A percentile compares a stretch with the other conserved stretches of the same genome.
Evolutionary conservation across 352 stramenopile genomes (phyloP).

Genomic region (Aphanomyces invadans): DNA sequence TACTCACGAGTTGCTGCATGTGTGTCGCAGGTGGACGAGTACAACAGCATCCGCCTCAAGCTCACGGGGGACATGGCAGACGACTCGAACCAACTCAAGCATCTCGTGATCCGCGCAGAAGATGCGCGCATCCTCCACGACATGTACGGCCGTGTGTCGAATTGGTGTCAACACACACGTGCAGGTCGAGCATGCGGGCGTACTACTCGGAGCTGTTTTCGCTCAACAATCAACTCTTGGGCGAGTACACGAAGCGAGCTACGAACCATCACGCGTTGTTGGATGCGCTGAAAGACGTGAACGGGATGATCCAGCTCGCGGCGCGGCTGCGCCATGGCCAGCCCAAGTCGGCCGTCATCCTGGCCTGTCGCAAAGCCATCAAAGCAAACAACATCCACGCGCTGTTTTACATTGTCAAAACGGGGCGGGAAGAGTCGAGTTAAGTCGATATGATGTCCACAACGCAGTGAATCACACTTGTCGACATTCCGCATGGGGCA

Average conservation of each 20-base stretch:
- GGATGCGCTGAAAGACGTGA: conserved; percentile 88
- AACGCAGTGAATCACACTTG: neutral
- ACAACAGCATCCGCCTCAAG: conserved; percentile 82
- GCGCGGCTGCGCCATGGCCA: conserved; percentile 79
- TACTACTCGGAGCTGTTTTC: conserved; percentile 88
- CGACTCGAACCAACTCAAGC: conserved; percentile 87
- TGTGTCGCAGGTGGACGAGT: conserved; percentile 81
- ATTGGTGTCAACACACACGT: neutral
- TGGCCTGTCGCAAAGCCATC: conserved; percentile 79
- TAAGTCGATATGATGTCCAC: neutral
- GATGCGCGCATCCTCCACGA: conserved; percentile 89
- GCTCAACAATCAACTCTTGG: conserved; percentile 86
- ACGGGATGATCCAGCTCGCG: conserved; percentile 87
- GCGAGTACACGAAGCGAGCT: conserved; percentile 88
- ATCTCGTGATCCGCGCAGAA: conserved; percentile 84
- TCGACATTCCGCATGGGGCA: conserved; percentile 14
- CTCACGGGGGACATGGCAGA: conserved; percentile 91
- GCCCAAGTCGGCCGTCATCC: conserved; percentile 74
- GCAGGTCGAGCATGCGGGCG: conserved; percentile 61
- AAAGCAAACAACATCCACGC: conserved; percentile 83
- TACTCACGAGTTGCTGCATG: too few species aligned
- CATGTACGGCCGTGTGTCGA: conserved; percentile 52
- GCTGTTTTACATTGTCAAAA: conserved; percentile 82
- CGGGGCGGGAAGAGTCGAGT: conserved; percentile 57
- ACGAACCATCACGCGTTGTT: conserved; percentile 88